Base-by-base conservation (phyloP, 2,329 filamentous ascomycete genomes). In the Aspergillus sojae region DNA sequence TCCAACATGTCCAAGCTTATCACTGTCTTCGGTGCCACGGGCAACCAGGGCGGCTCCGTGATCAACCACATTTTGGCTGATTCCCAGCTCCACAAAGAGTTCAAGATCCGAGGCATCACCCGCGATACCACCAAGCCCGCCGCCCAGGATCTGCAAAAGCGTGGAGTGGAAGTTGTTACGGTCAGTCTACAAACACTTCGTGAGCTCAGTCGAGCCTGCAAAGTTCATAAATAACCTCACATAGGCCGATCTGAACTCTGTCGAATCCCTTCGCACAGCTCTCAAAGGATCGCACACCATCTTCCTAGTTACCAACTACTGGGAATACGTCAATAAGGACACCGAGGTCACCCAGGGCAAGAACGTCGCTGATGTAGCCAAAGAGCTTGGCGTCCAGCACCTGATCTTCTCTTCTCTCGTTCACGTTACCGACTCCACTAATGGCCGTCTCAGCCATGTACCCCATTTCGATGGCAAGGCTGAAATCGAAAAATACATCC, bases 41-140 rank as follows among this genome's bases (percentile, higher is more conserved):
- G 48, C 19, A 53, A 53, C 28, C 48, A 54, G 16, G 50, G 50
- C n/a, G 50, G 50, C 12, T 54, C 50, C 19, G 50, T 54, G 4
- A 54, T 54, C 11, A 54, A 54, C 6, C 50, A 54, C n/a, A 34
- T 54, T 23, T 19, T 54, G 12, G 50, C 50, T 10, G 50, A 54
- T 54, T 3, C 28, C n/a, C 28, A 21, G 30, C 50, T 54, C 9
- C 82, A 81, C 1, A 68, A 78, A 48, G 68, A 80, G 60, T 86
- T 80, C 75, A 80, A 75, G 54, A 77, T 86, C 61, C 81, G 84
- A 10, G 84, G 78, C 43, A 78, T 86, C 56, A 85, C 82, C 14
- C 82, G 84, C n/a, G 79, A 85, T 67, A 61, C 72, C 2, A 68
- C 67, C 56, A 75, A 77, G 59, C 70, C 70, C 19, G 65, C 68